Evolutionary conservation across 164 flowering plant genomes (phyloP), one percentile per base, ranked within the genome.

Genomic region (Cinnamomum chago): DNA sequence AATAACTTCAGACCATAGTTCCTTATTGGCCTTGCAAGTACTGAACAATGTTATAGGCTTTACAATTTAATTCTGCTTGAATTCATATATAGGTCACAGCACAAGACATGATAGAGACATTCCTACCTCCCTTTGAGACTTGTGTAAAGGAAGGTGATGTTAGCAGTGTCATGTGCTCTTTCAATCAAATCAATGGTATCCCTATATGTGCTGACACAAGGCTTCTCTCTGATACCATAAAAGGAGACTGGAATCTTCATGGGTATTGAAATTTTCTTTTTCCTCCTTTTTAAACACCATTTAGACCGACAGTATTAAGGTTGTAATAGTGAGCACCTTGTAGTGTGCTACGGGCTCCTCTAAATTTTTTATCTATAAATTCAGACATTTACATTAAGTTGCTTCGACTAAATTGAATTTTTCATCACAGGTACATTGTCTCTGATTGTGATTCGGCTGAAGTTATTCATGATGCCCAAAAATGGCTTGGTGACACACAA

Each of bases 1-100:
- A 28, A 28, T 22, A 40, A 40, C 0, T 70, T 91, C 89, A 73
- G 85, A 92, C 20, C 87, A 78, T 74, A 88, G 88, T 62, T 89
- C 91, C 5, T 93, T 93, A 10, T 90, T 90, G 76, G 68, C 82
- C 77, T 83, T 80, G 24, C 89, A 93, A 76, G 79, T 91, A 2
- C 9, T 83, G 76, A 55, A 87, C 73, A 92, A 86, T 58, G 68
- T 68, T 79, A 93, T 85, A 89, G 47, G 47, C 47, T 7, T 7
- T 65, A 88, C 90, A 5, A 88, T 88, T 15, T 88, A 88, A 92
- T 91, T 90, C 66, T 89, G 90, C 47, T 91, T 86, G 76, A 91
- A 88, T 58, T 82, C 81, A 40, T 40, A 40, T 40, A 9, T 9
- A 51, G 76, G 78, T 68, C 52, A 50, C 62, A 3, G 62, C 51